A percentile compares a stretch with the other conserved stretches of the same genome.
Conservation (phyloP, 75 land plant species). For the Pinus taeda region DNA sequence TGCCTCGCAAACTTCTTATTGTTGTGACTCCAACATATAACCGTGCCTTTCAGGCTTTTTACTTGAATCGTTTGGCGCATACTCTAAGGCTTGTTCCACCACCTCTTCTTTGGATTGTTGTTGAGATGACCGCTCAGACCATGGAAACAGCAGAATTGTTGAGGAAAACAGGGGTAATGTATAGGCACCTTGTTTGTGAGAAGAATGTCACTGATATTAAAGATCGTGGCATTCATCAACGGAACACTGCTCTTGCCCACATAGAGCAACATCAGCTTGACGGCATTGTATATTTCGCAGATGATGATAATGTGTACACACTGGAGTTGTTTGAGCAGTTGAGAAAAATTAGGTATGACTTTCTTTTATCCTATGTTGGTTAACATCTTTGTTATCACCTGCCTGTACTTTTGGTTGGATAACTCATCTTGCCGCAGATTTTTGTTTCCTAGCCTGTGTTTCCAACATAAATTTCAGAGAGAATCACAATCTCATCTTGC, state of each 20-base stretch:
- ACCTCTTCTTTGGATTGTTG: slow-evolving; percentile 89
- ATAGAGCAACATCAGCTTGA: slow-evolving; percentile 84
- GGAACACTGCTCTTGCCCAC: slow-evolving; percentile 78
- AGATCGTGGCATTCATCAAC: slow-evolving; percentile 57
- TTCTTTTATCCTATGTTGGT: background rate
- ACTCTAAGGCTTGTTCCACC: slow-evolving; percentile 69
- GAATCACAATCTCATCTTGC: background rate
- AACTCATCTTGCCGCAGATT: background rate
- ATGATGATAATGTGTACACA: slow-evolving; percentile 78
- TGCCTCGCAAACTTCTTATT: slow-evolving; percentile 57
- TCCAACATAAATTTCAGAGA: background rate
- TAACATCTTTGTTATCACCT: background rate
- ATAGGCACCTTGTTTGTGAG: slow-evolving; percentile 76
- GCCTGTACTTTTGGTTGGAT: background rate
- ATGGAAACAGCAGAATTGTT: slow-evolving; percentile 74
- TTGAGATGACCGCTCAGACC: slow-evolving; percentile 73
- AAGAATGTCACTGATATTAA: slow-evolving; percentile 57
- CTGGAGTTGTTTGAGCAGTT: slow-evolving; percentile 81
- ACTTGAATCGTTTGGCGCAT: slow-evolving; percentile 72
- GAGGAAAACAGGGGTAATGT: slow-evolving; percentile 80
- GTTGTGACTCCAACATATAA: slow-evolving; percentile 79
- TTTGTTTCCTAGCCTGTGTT: background rate
- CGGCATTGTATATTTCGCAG: slow-evolving; percentile 92
- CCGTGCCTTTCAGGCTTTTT: slow-evolving; percentile 75
- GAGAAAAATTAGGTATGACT: slow-evolving; percentile 64